Percentiles rank a stretch among this genome's conserved stretches.
These are phyloP conservation scores for Ascochyta koolunga DNA, from an alignment of 2,329 filamentous ascomycete species.

Conservation along the genomic window DNA sequence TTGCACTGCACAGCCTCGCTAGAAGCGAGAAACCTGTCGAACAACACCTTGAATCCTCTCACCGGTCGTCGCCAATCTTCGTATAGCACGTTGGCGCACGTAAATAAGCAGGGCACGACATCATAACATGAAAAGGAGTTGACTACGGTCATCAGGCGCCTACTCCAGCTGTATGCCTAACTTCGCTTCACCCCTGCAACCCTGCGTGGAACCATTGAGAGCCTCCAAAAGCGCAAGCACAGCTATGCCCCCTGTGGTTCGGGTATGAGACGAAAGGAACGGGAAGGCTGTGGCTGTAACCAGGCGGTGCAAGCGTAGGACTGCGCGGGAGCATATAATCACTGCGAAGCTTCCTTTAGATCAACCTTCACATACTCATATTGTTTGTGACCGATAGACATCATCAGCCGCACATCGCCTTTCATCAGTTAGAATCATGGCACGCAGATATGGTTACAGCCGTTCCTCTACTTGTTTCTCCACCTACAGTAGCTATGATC, in stretches of 20 bases:
- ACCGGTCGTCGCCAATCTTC: not conserved
- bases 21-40: not conserved
- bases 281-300: conserved; percentile 14
- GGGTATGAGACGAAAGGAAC: conserved; percentile 20
- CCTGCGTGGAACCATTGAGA: not conserved
- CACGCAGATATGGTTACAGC: not conserved
- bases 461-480: conserved; percentile 7
- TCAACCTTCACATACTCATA: not conserved
- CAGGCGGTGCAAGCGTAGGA: conserved; percentile 5
- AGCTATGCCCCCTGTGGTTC: conserved; percentile 22
- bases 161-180: not conserved
- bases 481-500: not conserved
- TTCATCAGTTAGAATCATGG: not conserved
- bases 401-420: not conserved
- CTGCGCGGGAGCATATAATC: not conserved
- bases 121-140: not conserved
- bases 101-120: not conserved
- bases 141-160: conserved; percentile 4
- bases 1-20: conserved; percentile 8
- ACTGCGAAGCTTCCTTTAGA: not conserved
- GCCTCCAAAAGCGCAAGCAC: conserved; percentile 6
- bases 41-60: not conserved
- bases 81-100: not conserved
- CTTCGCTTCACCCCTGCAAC: not conserved
- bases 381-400: not conserved